These are phyloP conservation scores for Coprinopsis sp. DNA, from an alignment of 768 basidiomycete species.

Conservation along the genomic window DNA sequence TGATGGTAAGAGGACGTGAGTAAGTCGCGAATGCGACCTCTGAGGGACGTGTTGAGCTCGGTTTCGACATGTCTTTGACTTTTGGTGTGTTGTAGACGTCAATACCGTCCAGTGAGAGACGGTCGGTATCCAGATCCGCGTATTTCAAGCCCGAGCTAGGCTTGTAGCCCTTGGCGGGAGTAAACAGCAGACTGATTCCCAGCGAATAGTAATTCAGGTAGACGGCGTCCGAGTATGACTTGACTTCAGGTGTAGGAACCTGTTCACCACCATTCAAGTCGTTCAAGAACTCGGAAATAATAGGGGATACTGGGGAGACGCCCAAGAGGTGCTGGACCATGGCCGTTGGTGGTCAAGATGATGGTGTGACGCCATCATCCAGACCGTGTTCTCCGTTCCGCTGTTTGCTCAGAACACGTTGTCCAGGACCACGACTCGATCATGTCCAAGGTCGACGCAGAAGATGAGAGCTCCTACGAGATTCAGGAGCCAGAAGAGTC, in stretches of 20 bases:
- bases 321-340: constrained; percentile 41
- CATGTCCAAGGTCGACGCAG: constrained; percentile 8
- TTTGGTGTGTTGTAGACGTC: constrained; percentile 74
- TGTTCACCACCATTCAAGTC: background rate
- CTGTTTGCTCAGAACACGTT: background rate
- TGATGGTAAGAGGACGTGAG: constrained; percentile 51
- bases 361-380: background rate
- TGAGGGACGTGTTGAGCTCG: constrained; percentile 30
- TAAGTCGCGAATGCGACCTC: constrained; percentile 55
- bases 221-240: constrained; percentile 75
- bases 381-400: background rate
- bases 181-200: constrained; percentile 79
- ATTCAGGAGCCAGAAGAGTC: background rate
- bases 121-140: constrained; percentile 35
- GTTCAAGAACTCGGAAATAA: constrained; percentile 39
- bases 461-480: background rate
- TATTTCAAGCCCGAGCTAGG: constrained; percentile 41
- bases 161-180: constrained; percentile 61
- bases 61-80: constrained; percentile 25
- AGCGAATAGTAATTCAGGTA: constrained; percentile 82
- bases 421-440: background rate
- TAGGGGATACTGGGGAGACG: constrained; percentile 41
- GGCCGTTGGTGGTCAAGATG: constrained; percentile 12
- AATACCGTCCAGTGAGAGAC: constrained; percentile 60
- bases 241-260: constrained; percentile 54